Conservation (phyloP, 148 eudicot genomes). For the Rhododendron williamsianum region DNA sequence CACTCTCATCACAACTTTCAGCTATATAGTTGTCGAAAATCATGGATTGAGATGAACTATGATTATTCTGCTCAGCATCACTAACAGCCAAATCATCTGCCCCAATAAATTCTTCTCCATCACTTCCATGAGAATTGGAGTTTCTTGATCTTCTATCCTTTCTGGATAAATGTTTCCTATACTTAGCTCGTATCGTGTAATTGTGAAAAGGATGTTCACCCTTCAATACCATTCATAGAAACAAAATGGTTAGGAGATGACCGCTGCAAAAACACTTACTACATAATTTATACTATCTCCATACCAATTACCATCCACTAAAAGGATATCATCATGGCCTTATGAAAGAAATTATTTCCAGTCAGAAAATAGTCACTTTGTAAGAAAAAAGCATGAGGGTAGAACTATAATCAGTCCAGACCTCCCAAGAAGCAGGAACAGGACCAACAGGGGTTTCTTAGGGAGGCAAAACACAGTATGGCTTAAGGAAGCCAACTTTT, state of each 20-base stretch:
- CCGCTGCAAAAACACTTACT: background rate
- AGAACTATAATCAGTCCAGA: background rate
- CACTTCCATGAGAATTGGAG: constrained; percentile 29
- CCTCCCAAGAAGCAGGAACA: background rate
- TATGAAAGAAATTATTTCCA: background rate
- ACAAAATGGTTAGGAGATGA: constrained; percentile 12
- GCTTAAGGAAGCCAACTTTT: background rate
- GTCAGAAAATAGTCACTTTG: background rate
- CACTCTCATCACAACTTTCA: constrained; percentile 23
- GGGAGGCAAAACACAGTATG: background rate
- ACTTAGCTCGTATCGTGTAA: constrained; percentile 69
- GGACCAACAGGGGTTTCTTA: background rate
- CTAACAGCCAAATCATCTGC: constrained; percentile 20
- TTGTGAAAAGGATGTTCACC: constrained; percentile 94
- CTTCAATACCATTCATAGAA: constrained; percentile 30
- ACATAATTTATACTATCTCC: background rate
- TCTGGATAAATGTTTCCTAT: constrained; percentile 34
- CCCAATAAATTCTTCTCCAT: constrained; percentile 28
- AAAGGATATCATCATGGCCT: background rate
- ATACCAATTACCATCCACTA: background rate
- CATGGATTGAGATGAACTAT: constrained; percentile 18
- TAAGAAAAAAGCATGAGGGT: background rate
- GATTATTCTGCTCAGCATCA: constrained; percentile 24
- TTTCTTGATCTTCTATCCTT: constrained; percentile 25
- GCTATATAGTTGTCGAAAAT: constrained; percentile 13